A percentile compares a stretch with the other conserved stretches of the same genome.
Conservation (phyloP, 257 asterid species). For the Henckelia pumila region DNA sequence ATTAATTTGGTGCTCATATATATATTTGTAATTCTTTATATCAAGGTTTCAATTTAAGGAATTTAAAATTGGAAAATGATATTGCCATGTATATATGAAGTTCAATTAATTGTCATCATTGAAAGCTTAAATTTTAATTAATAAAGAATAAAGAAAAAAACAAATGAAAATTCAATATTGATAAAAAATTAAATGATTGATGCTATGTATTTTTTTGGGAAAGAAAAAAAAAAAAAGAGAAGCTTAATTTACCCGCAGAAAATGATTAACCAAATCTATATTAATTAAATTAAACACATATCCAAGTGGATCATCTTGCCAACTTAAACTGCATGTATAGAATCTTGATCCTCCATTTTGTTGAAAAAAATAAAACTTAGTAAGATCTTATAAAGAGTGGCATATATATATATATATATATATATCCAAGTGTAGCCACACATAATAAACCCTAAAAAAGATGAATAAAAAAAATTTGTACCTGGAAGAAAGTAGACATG, state of each 20-base stretch:
- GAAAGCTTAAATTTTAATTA: not conserved
- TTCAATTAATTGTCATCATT: conserved; percentile 5
- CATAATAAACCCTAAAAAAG: conserved; percentile 34
- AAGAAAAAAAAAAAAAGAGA: not conserved
- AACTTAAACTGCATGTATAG: not conserved
- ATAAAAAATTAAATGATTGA: not conserved
- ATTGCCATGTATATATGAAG: conserved; percentile 6
- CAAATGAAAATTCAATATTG: too few species aligned
- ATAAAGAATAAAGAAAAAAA: too few species aligned
- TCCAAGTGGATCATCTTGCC: not conserved
- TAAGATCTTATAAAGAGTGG: not conserved
- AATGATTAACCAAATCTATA: not conserved
- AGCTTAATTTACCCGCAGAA: not conserved
- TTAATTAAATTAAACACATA: too few species aligned
- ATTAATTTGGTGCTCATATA: conserved; percentile 15
- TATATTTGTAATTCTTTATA: conserved; percentile 27
- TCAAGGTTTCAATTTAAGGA: conserved; percentile 29
- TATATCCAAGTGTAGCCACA: conserved; percentile 6
- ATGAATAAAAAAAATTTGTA: not conserved
- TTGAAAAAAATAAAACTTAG: not conserved
- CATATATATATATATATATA: too few species aligned
- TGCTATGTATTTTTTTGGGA: not conserved
- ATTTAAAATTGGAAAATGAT: conserved; percentile 23
- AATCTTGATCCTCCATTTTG: not conserved
- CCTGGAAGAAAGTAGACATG: conserved; percentile 20